These are phyloP conservation scores for Ophiocordyceps sinensis DNA, from an alignment of 2,329 filamentous ascomycete species.

Conservation along the genomic window DNA sequence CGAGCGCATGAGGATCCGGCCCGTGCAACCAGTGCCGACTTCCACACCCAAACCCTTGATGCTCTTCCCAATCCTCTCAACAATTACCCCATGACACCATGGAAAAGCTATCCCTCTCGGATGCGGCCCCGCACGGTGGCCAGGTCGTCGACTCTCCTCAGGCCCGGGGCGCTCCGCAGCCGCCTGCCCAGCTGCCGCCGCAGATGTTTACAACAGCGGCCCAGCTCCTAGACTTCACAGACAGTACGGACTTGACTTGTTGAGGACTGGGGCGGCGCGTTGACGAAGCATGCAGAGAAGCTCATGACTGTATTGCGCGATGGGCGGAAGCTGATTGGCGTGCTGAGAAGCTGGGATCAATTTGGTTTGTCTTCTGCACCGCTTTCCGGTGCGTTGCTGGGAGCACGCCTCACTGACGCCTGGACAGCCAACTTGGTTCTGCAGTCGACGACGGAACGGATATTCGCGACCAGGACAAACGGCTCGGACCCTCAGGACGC, in stretches of 20 bases:
- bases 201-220: slow-evolving; percentile 99
- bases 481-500: slow-evolving; percentile 20
- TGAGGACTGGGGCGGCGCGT: slow-evolving; percentile 1
- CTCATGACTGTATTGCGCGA: slow-evolving; percentile 83
- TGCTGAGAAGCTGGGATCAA: slow-evolving; percentile 92
- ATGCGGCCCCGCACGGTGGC: slow-evolving; percentile 28
- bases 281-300: slow-evolving; percentile 54
- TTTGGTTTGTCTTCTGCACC: slow-evolving; percentile 46
- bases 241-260: slow-evolving; percentile 53
- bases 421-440: slow-evolving; percentile 77
- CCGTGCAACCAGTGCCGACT: slow-evolving; percentile 2
- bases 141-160: slow-evolving; percentile 13
- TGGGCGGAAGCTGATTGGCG: slow-evolving; percentile 84
- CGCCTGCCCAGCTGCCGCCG: slow-evolving; percentile 55
- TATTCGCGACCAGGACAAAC: slow-evolving; percentile 49
- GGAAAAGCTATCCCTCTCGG: slow-evolving; percentile 39
- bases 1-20: background rate
- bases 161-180: slow-evolving; percentile 22
- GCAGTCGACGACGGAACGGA: slow-evolving; percentile 79
- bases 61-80: background rate
- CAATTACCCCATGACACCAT: slow-evolving; percentile 20
- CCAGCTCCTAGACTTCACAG: slow-evolving; percentile 87
- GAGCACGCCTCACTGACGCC: background rate
- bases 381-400: background rate
- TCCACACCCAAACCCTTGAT: background rate